Evolutionary conservation across 495 filamentous ascomycete genomes (phyloP).

Genomic region (Podospora conica): DNA sequence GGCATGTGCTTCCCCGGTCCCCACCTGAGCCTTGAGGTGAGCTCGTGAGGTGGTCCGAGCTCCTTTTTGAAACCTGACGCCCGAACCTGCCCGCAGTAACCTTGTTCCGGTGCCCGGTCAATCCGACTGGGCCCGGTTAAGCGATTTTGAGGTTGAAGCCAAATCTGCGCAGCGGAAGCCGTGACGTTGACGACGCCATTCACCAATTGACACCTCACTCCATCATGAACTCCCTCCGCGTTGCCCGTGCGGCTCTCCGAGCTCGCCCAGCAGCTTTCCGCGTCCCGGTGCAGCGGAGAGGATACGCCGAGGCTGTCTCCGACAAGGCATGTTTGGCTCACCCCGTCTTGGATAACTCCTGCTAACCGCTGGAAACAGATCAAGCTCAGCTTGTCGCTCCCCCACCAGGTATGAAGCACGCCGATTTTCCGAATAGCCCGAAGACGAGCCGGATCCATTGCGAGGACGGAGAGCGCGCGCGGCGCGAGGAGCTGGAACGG

Average conservation of each 20-base stretch:
- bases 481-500: neutral
- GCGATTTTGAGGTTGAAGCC: slow-evolving; percentile 31
- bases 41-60: neutral
- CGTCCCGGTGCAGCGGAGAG: slow-evolving; percentile 69
- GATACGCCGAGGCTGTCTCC: slow-evolving; percentile 88
- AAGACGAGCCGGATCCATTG: neutral
- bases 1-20: neutral
- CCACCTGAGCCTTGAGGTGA: neutral
- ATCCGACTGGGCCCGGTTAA: slow-evolving; percentile 26
- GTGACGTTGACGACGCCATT: slow-evolving; percentile 30
- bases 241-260: slow-evolving; percentile 80
- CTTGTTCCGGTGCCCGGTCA: slow-evolving; percentile 23
- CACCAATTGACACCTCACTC: slow-evolving; percentile 47
- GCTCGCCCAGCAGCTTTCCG: slow-evolving; percentile 64
- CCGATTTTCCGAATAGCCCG: slow-evolving; percentile 3
- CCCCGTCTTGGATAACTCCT: neutral
- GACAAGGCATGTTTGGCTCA: slow-evolving; percentile 51
- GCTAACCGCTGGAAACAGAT: slow-evolving; percentile 56
- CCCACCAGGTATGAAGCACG: slow-evolving; percentile 78
- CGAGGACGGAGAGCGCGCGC: neutral
- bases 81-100: slow-evolving; percentile 20
- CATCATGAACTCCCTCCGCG: slow-evolving; percentile 86
- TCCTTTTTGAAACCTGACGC: neutral
- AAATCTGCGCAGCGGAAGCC: slow-evolving; percentile 35
- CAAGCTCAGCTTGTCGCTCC: slow-evolving; percentile 92